phyloP scores from a whole-genome alignment of 768 basidiomycete genomes.

The Pholiota microspora region DNA sequence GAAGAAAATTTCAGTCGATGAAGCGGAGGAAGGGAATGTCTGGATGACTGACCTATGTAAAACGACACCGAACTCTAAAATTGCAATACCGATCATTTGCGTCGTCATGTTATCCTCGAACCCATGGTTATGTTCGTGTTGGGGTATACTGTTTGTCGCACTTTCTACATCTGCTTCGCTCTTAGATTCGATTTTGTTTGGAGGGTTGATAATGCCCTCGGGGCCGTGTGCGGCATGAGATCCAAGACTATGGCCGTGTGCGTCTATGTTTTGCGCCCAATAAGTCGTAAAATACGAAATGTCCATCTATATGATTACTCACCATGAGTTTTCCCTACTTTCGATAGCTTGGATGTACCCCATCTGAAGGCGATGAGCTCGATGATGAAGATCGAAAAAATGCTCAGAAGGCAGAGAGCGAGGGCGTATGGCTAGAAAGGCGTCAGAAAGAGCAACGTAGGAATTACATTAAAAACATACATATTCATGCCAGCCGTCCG shows the following conservation, averaged over 20 bases:
- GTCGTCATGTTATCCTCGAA: slow-evolving; percentile 48
- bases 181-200: slow-evolving; percentile 16
- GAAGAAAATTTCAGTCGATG: neutral
- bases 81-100: slow-evolving; percentile 84
- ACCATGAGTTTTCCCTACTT: slow-evolving; percentile 66
- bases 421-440: slow-evolving; percentile 71
- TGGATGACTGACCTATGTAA: slow-evolving; percentile 60
- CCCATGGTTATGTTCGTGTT: slow-evolving; percentile 9
- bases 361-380: slow-evolving; percentile 88
- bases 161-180: slow-evolving; percentile 31
- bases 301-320: slow-evolving; percentile 17
- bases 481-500: slow-evolving; percentile 68
- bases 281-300: neutral
- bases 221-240: slow-evolving; percentile 72
- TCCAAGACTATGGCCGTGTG: slow-evolving; percentile 63
- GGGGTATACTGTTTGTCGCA: slow-evolving; percentile 3
- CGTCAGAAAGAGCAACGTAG: neutral
- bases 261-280: slow-evolving; percentile 37
- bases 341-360: slow-evolving; percentile 70
- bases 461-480: slow-evolving; percentile 42
- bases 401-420: slow-evolving; percentile 75
- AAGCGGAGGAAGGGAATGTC: neutral
- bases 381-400: slow-evolving; percentile 81
- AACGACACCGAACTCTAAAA: slow-evolving; percentile 92
- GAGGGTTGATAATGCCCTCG: slow-evolving; percentile 33